Base-by-base conservation (phyloP, 331 rosid genomes). In the Malus hybrid region DNA sequence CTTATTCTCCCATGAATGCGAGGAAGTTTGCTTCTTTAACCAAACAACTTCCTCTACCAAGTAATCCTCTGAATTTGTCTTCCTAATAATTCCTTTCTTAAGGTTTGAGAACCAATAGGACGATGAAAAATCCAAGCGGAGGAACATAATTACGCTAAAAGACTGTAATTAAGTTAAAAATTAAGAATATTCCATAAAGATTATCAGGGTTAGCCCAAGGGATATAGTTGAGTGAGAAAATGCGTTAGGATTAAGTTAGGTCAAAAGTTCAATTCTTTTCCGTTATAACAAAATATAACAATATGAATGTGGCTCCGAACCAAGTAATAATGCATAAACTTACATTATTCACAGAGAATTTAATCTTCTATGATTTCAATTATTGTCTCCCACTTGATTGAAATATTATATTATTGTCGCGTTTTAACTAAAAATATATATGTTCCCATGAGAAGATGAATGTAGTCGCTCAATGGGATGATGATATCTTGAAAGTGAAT, bases 401-500 rank as follows among this genome's bases (percentile, higher is more conserved):
- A 0, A 28, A 16, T 64, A 65, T 32, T 33, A 9, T 13, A 52
- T 13, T 52, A 29, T 57, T 36, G 28, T 65, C 27, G 1, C 4
- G 1, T 56, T 6, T 18, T 3, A n/a, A 56, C 2, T n/a, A 56
- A 19, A n/a, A 3, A 56, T n/a, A 56, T 56, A n/a, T 22, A 60
- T 10, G 7, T 60, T 9, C 15, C 65, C 15, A 24, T 24, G 13
- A 60, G n/a, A 50, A 50, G 56, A 15, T 15, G 56, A 50, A 16
- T 15, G n/a, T 50, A 15, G 1, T 50, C 56, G 19, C 69, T 85
- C 42, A 80, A 7, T 79, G 75, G 15, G 44, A 39, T 2, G 86
- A 71, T 20, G 29, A 10, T 8, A 82, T 71, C 70, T 84, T 87
- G 4, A 74, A 76, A n/a, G 73, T 12, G 54, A 89, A 83, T 59